Base-by-base conservation (phyloP, 73 alveolate genomes). In the Symbiodinium pilosum region DNA sequence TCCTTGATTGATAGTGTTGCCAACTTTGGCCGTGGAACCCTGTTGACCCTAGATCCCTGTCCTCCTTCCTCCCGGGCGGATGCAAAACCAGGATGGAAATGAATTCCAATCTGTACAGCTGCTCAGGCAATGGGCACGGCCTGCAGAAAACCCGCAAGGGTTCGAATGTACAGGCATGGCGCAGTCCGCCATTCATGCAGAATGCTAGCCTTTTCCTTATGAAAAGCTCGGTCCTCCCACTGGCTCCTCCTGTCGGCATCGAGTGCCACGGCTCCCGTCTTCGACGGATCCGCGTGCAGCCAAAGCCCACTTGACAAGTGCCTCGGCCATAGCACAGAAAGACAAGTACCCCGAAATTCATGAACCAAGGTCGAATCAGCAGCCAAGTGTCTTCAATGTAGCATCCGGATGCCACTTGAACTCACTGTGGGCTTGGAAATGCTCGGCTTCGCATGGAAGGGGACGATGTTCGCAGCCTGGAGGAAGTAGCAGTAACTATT, bases 381-480 rank as follows among this genome's bases (percentile, higher is more conserved):
- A 40, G 51, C 36, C 86, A 6, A 88, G 95, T n/a, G 36, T 4
- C 97, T 47, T 85, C 40, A 91, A 39, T 9, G 97, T 91, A 77
- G 97, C 97, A 91, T 91, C 97, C 97, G 97, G 97, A 47, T 47
- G 59, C 97, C 97, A 91, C 26, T 21, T 71, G 89, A 91, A 91
- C 81, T 69, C 88, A 56, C 81, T 71, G 89, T 64, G 97, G 71
- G 77, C 75, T 64, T 64, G 43, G 36, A 21, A 21, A 44, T 30
- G n/a, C 9, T 51, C 56, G 89, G 89, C 97, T 20, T 91, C 97
- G 97, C 97, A 91, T 41, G 73, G 39, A 32, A 91, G 81, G 30
- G 81, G 81, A 47, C 14, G 59, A 9, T 47, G 81, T 38, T 26
- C 41, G 30, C 39, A 64, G 41, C 81, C 81, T 64, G 41, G 21